Evolutionary conservation across 805 yeast species (phyloP).

Genomic region (Candida palmyrensis): DNA sequence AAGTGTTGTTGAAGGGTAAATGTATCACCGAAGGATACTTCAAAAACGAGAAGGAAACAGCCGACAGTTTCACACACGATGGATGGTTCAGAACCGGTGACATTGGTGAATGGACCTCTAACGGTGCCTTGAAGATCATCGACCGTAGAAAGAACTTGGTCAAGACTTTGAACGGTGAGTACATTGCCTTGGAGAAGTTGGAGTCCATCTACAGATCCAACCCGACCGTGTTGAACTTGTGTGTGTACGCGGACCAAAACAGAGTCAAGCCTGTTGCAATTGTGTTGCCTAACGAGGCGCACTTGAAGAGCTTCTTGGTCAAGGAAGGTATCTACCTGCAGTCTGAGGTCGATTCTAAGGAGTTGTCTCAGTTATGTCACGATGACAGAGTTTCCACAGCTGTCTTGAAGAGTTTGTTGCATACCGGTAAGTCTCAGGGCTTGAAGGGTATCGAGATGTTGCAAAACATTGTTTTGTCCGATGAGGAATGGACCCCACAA

Average conservation of each 20-base stretch:
- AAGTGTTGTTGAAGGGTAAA: slow-evolving; percentile 73
- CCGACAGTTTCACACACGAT: slow-evolving; percentile 65
- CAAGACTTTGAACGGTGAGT: slow-evolving; percentile 95
- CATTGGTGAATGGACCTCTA: slow-evolving; percentile 85
- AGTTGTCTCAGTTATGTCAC: slow-evolving; percentile 44
- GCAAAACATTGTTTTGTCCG: slow-evolving; percentile 70
- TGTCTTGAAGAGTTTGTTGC: slow-evolving; percentile 54
- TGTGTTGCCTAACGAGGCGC: slow-evolving; percentile 72
- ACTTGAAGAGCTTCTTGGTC: slow-evolving; percentile 52
- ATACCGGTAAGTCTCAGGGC: slow-evolving; percentile 78
- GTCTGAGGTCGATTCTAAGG: slow-evolving; percentile 39
- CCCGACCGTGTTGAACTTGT: slow-evolving; percentile 68
- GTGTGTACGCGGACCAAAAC: slow-evolving; percentile 86
- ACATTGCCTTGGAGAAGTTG: slow-evolving; percentile 91
- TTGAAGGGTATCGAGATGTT: slow-evolving; percentile 81
- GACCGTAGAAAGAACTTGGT: slow-evolving; percentile 96
- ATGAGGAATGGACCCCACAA: slow-evolving; percentile 97
- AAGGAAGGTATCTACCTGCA: slow-evolving; percentile 46
- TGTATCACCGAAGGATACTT: slow-evolving; percentile 74
- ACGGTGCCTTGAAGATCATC: slow-evolving; percentile 76
- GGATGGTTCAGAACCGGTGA: slow-evolving; percentile 98
- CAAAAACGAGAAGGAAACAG: slow-evolving; percentile 78
- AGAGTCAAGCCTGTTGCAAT: slow-evolving; percentile 92
- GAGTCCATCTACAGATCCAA: slow-evolving; percentile 89
- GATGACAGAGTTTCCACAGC: slow-evolving; percentile 53